Conservation (phyloP, 75 land plant genomes). For the Azolla pinnata region DNA sequence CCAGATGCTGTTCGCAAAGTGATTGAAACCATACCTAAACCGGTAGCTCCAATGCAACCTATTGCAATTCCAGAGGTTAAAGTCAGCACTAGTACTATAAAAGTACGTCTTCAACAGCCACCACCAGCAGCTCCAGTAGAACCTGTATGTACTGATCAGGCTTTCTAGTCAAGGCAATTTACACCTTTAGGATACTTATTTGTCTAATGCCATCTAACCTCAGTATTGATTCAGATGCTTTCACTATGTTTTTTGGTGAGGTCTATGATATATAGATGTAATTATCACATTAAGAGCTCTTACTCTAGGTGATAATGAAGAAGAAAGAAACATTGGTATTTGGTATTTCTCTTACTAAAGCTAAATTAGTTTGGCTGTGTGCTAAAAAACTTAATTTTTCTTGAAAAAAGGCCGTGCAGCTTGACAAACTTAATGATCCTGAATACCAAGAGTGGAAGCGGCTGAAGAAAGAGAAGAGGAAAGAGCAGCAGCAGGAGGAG, state of each 20-base stretch:
- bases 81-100: background rate
- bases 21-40: too few species aligned
- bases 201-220: too few species aligned
- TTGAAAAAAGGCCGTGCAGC: too few species aligned
- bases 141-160: too few species aligned
- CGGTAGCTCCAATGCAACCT: background rate
- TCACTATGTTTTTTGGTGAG: too few species aligned
- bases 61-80: constrained; percentile 3
- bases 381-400: background rate
- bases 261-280: too few species aligned
- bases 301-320: too few species aligned
- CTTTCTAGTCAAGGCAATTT: too few species aligned
- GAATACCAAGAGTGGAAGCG: constrained; percentile 64
- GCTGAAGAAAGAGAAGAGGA: constrained; percentile 33
- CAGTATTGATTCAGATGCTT: too few species aligned
- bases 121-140: background rate
- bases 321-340: background rate
- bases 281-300: too few species aligned
- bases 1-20: constrained; percentile 7
- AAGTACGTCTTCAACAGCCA: constrained; percentile 5
- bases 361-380: constrained; percentile 40
- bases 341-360: constrained; percentile 3
- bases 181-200: too few species aligned
- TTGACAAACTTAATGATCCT: constrained; percentile 43
- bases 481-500: constrained; percentile 19